Base-by-base conservation (phyloP, 257 asterid species). In the Gardenia jasminoides region DNA sequence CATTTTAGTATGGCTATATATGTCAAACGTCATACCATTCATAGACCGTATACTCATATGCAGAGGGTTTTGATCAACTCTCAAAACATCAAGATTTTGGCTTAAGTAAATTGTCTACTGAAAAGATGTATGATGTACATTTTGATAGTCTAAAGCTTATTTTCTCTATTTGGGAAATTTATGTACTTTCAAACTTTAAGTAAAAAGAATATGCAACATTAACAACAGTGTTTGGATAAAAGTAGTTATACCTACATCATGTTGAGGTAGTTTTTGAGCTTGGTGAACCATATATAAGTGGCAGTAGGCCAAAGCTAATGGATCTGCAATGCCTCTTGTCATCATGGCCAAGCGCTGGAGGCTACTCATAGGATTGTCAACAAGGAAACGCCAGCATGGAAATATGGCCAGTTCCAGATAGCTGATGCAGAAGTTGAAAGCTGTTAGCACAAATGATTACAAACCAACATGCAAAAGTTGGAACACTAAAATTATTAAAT, bases 271-370 rank as follows among this genome's bases (percentile, higher is more conserved):
- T 82, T 90, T 90, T 85, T 84, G 94, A 33, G 96, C 92, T 62
- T 97, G 84, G 80, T 90, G 95, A 78, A 85, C 94, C 92, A 92
- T 79, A 87, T 92, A 94, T 80, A 94, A 79, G 86, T 88, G 89
- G 87, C 97, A 92, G 78, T 94, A 94, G 58, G 96, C 89, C 1
- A 92, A 91, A 43, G 92, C 90, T 83, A 94, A 82, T 19, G 98
- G 98, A 88, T 94, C 92, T 79, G 92, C 93, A 83, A 94, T 88
- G 80, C 98, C 98, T 83, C 98, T 90, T 20, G 81, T 85, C 98
- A 94, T 94, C 88, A 79, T 64, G 84, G 86, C 96, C 87, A 94
- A 81, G 39, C 97, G 98, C 52, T 85, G 89, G 83, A 94, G 90
- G 87, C 75, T 85, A 83, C 84, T 83, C 85, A 79, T 82, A 68